A percentile compares a stretch with the other conserved stretches of the same genome.
Conservation (phyloP, 768 basidiomycete genomes). For the Multifurca ochricompacta region DNA sequence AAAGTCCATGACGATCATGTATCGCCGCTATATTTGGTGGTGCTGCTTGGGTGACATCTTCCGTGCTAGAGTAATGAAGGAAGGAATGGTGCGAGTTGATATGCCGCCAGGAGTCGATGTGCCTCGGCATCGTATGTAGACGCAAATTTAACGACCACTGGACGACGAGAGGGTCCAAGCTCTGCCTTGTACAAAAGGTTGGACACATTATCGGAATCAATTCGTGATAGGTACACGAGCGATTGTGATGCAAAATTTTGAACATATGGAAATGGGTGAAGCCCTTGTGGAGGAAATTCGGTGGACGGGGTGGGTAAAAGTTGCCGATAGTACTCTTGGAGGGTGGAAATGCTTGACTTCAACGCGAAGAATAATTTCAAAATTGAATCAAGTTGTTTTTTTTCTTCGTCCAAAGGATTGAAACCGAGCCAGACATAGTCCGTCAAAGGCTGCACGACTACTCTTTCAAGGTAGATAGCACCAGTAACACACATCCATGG, state of each 20-base stretch:
- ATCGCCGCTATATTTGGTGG: not conserved
- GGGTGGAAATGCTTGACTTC: not conserved
- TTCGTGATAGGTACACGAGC: not conserved
- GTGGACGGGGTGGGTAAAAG: not conserved
- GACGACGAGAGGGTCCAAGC: not conserved
- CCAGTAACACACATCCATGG: slow-evolving; percentile 20
- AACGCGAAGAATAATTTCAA: not conserved
- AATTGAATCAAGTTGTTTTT: too few relatives aligned
- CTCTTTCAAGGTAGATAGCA: slow-evolving; percentile 20
- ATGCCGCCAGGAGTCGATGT: not conserved
- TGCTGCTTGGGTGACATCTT: not conserved
- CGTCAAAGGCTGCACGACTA: slow-evolving; percentile 19
- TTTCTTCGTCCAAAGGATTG: too few relatives aligned
- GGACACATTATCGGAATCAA: not conserved
- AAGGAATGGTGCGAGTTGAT: slow-evolving; percentile 6
- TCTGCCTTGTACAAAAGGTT: not conserved
- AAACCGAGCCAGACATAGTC: slow-evolving; percentile 14
- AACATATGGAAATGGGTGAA: not conserved
- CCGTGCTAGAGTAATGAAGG: slow-evolving; percentile 4
- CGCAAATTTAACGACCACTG: not conserved
- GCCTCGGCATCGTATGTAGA: not conserved
- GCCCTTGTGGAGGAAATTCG: not conserved
- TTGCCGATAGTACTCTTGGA: not conserved
- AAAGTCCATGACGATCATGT: slow-evolving; percentile 20
- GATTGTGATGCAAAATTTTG: not conserved